Conservation (phyloP, 2,329 filamentous ascomycete species). For the Diaporthe humulicola region DNA sequence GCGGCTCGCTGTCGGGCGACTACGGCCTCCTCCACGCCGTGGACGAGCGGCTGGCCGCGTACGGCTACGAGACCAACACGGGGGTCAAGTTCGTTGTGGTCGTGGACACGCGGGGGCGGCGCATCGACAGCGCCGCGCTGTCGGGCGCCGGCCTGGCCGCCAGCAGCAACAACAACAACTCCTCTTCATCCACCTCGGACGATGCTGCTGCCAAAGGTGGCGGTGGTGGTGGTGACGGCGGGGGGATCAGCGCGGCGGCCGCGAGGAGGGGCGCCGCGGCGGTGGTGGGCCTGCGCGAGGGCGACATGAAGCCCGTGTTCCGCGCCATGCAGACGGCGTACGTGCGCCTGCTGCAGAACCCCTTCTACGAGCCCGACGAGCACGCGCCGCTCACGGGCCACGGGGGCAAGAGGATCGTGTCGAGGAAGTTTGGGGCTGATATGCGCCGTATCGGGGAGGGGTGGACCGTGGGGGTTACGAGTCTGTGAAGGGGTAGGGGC, state of each 20-base stretch:
- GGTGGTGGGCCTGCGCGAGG: slow-evolving; percentile 81
- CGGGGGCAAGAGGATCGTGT: slow-evolving; percentile 80
- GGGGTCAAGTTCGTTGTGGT: slow-evolving; percentile 91
- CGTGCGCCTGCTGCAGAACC: slow-evolving; percentile 88
- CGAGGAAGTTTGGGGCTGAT: slow-evolving; percentile 83
- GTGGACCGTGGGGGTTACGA: slow-evolving; percentile 82
- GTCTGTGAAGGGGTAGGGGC: slow-evolving; percentile 57
- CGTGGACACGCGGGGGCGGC: slow-evolving; percentile 87
- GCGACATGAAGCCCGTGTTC: slow-evolving; percentile 93
- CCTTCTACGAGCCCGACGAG: slow-evolving; percentile 93
- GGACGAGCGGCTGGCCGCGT: slow-evolving; percentile 92
- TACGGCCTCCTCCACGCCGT: slow-evolving; percentile 92
- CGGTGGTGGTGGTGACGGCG: not conserved
- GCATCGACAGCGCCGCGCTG: slow-evolving; percentile 52
- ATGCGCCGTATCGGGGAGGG: slow-evolving; percentile 86
- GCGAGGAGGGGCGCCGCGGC: slow-evolving; percentile 49
- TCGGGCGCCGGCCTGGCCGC: slow-evolving; percentile 30
- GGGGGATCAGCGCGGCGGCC: slow-evolving; percentile 46
- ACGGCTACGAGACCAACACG: slow-evolving; percentile 97
- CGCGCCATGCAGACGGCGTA: slow-evolving; percentile 94
- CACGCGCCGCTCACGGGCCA: slow-evolving; percentile 71
- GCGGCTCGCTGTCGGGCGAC: slow-evolving; percentile 77
- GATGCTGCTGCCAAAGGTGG: slow-evolving; percentile 62
- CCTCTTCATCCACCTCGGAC: slow-evolving; percentile 58
- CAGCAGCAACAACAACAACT: not conserved